These are phyloP conservation scores for Penicillium sp. DNA, from an alignment of 2,329 filamentous ascomycete genomes.

Conservation along the genomic window DNA sequence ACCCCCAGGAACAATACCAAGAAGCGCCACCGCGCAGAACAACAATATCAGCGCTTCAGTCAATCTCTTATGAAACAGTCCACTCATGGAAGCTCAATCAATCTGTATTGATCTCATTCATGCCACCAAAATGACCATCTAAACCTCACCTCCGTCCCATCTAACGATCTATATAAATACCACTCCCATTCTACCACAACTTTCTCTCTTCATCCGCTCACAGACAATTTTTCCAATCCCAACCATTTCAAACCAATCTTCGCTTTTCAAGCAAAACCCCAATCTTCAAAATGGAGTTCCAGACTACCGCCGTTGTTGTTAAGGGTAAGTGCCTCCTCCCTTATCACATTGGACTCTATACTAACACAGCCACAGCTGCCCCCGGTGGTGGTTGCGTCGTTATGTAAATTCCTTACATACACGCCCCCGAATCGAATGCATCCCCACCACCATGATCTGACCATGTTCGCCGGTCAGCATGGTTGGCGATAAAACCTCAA, in stretches of 20 bases:
- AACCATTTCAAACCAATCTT: constrained; percentile 9
- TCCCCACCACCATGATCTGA: not conserved
- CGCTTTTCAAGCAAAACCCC: constrained; percentile 15
- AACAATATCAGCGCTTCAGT: constrained; percentile 1
- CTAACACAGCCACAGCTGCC: constrained; percentile 11
- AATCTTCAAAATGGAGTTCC: constrained; percentile 26
- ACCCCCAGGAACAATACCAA: constrained; percentile 9
- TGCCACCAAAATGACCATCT: not conserved
- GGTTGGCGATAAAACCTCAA: not conserved
- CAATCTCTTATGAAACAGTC: too few relatives aligned
- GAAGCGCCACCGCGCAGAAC: not conserved
- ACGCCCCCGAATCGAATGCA: not conserved
- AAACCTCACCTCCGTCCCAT: not conserved
- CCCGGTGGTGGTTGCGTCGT: constrained; percentile 31
- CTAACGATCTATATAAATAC: not conserved
- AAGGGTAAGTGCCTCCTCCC: constrained; percentile 20
- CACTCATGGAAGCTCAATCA: too few relatives aligned
- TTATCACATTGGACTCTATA: not conserved
- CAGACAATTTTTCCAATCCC: constrained; percentile 7
- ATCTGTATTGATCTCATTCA: not conserved
- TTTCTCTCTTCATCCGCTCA: constrained; percentile 8
- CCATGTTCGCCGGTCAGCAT: not conserved
- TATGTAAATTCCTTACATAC: constrained; percentile 22
- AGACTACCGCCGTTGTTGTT: constrained; percentile 19
- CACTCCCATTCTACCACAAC: not conserved